These are phyloP conservation scores for Dioszegia aurantiaca DNA, from an alignment of 768 basidiomycete species.

Conservation along the genomic window DNA sequence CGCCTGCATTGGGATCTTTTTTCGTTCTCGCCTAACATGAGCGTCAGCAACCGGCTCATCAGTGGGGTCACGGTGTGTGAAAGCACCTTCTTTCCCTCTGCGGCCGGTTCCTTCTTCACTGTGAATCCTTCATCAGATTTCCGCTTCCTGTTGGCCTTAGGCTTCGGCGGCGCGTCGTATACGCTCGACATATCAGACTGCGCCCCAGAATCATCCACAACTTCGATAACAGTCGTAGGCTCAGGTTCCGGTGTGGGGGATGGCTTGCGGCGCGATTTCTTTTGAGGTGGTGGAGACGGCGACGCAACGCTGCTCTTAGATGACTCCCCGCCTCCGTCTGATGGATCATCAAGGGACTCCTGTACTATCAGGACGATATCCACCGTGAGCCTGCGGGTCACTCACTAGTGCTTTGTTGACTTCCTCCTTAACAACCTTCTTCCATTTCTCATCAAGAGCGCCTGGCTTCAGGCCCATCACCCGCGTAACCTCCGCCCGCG, in stretches of 20 bases:
- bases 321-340: neutral
- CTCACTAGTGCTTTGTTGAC: conserved; percentile 29
- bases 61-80: neutral
- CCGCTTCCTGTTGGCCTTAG: conserved; percentile 11
- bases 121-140: conserved; percentile 10
- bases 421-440: conserved; percentile 25
- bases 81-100: conserved; percentile 11
- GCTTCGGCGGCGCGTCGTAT: conserved; percentile 26
- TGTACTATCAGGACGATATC: conserved; percentile 1
- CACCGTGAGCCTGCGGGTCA: neutral
- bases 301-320: neutral
- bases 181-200: conserved; percentile 42
- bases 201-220: neutral
- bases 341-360: conserved; percentile 1
- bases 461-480: conserved; percentile 24
- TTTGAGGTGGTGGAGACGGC: neutral
- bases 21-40: neutral
- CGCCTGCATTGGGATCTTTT: conserved; percentile 28
- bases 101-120: conserved; percentile 21
- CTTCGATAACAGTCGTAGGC: neutral
- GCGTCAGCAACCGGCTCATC: neutral
- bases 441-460: conserved; percentile 24
- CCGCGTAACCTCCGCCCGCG: conserved; percentile 20
- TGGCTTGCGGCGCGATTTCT: neutral
- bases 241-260: neutral